Base-by-base conservation (phyloP, 371 early-diverging fungal species). In the Mucor lusitanicus region DNA sequence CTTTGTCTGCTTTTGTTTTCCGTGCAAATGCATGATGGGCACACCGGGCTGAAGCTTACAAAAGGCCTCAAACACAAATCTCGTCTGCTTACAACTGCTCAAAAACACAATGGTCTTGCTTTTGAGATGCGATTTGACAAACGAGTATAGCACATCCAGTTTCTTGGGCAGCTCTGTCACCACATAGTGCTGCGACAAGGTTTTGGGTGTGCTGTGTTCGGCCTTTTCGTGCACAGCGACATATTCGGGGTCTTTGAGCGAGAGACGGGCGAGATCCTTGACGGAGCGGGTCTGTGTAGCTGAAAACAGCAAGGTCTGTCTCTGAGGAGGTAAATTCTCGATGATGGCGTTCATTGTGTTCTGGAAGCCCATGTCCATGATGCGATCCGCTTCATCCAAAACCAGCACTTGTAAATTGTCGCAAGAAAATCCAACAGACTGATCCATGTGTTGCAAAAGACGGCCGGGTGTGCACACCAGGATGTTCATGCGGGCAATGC, bases 361-460 rank as follows among this genome's bases (percentile, higher is more conserved):
- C 70, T 93, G 92, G 81, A 99, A 99, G 33, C 99, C 99, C 88
- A 95, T 83, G 74, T 97, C 97, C 86, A 94, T 80, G 70, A 94
- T 88, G 55, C 98, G 89, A 83, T 99, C 99, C 0, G 99, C 99
- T 82, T 99, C 99, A 80, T 99, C 99, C 70, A 99, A 79, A 0
- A 99, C 94, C 83, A 98, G 79, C 25, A 95, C 69, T 77, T 96
- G 91, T 63, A 98, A 67, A 69, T 94, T 88, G 64, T 89, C 89
- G 73, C 94, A 94, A 65, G 88, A 90, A 68, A 97, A 97, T 27
- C 94, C 93, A 25, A 90, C 91, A 3, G 97, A 96, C 75, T 97
- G 92, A 82, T 97, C 95, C 95, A 98, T 96, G 70, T 99, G 97
- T 76, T 99, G 98, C 71, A 99, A 82, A 69, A 99, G 80, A 63